phyloP scores from a whole-genome alignment of 495 filamentous ascomycete species.

The Neurospora sp. region DNA sequence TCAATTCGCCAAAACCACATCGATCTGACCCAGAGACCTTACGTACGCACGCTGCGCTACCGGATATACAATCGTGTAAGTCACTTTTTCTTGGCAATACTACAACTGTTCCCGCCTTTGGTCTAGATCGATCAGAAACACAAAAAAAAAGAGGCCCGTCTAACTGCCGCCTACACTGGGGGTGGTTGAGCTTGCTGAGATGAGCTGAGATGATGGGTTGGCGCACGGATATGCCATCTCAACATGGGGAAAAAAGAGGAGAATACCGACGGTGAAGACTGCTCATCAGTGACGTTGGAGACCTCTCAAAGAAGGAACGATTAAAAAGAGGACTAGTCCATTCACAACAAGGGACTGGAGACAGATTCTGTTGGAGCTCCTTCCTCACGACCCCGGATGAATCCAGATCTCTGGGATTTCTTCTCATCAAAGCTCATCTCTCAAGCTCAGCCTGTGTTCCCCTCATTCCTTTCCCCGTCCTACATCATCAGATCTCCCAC shows the following conservation, averaged over 20 bases:
- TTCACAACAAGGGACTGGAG: neutral
- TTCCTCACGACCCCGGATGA: neutral
- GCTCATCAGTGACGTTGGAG: neutral
- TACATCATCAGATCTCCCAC: neutral
- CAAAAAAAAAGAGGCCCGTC: neutral
- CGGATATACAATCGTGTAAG: neutral
- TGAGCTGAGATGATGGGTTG: neutral
- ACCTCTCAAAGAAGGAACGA: neutral
- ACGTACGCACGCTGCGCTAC: neutral
- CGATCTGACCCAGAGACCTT: neutral
- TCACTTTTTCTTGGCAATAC: neutral
- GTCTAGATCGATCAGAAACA: neutral
- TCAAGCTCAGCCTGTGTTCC: neutral
- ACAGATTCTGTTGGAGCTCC: neutral
- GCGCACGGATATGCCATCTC: neutral
- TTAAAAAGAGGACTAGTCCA: neutral
- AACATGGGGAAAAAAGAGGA: neutral
- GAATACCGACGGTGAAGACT: neutral
- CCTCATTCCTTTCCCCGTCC: neutral
- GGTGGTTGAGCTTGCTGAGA: neutral
- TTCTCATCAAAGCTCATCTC: neutral
- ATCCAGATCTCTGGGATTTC: neutral
- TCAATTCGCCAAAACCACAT: neutral
- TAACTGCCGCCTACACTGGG: neutral
- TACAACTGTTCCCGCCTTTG: neutral